Evolutionary conservation across 306 rosid species (phyloP).

Genomic region (Heteromeles arbutifolia): DNA sequence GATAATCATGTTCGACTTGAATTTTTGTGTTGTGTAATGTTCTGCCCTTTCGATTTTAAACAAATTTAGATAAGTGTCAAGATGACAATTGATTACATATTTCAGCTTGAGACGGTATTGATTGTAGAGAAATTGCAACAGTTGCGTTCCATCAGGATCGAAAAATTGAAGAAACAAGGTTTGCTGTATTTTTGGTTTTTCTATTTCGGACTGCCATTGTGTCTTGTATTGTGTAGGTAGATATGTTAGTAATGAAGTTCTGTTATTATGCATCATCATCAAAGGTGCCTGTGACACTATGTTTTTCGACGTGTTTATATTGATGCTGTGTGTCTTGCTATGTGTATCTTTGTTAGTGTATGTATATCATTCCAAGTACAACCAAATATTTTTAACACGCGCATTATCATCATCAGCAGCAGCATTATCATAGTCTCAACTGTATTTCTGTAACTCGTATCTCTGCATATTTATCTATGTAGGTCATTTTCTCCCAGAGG

Average conservation of each 20-base stretch:
- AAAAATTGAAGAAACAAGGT: slow-evolving; percentile 89
- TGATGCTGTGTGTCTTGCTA: too few species aligned
- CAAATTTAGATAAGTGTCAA: neutral
- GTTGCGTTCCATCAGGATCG: slow-evolving; percentile 72
- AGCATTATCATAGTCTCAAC: neutral
- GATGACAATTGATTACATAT: slow-evolving; percentile 9
- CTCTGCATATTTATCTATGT: slow-evolving; percentile 19
- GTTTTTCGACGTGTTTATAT: neutral
- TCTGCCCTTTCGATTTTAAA: neutral
- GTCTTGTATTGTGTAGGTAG: neutral
- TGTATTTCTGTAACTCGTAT: neutral
- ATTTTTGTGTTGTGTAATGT: neutral
- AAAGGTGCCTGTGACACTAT: neutral
- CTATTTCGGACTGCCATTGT: neutral
- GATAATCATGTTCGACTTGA: neutral
- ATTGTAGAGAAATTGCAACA: slow-evolving; percentile 87
- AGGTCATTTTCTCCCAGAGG: slow-evolving; percentile 95
- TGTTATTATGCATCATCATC: neutral
- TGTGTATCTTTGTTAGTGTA: neutral
- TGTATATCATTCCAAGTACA: neutral
- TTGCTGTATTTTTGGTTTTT: neutral
- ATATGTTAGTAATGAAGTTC: neutral
- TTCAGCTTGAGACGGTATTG: slow-evolving; percentile 74
- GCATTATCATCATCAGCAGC: neutral
- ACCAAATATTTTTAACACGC: neutral